Evolutionary conservation across 371 early-diverging fungal genomes (phyloP).

Genomic region (Syncephalastrum monosporum): DNA sequence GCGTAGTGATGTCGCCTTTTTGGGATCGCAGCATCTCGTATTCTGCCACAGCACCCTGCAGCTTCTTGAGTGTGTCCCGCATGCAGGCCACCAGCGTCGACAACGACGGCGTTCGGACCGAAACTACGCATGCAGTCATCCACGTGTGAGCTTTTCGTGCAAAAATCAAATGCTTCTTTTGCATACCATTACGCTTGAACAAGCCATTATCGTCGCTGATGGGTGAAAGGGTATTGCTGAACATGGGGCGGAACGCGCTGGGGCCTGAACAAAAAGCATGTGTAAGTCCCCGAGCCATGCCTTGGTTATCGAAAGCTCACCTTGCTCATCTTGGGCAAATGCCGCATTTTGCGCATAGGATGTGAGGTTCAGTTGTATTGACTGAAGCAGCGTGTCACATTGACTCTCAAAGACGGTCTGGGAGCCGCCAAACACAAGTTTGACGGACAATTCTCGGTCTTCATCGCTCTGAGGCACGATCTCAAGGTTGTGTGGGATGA

Average conservation of each 20-base stretch:
- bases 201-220: constrained; percentile 3
- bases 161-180: neutral
- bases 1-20: constrained; percentile 23
- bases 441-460: constrained; percentile 39
- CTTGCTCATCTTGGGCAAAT: constrained; percentile 12
- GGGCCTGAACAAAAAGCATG: neutral
- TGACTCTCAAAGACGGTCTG: constrained; percentile 22
- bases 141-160: neutral
- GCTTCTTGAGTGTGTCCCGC: constrained; percentile 16
- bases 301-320: neutral
- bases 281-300: neutral
- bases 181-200: constrained; percentile 8
- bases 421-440: constrained; percentile 24
- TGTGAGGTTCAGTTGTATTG: constrained; percentile 18
- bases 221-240: constrained; percentile 9
- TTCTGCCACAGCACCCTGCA: constrained; percentile 17
- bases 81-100: constrained; percentile 26
- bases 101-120: constrained; percentile 25
- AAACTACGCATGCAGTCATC: constrained; percentile 7
- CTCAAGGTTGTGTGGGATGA: constrained; percentile 35
- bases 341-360: constrained; percentile 22
- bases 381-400: constrained; percentile 8
- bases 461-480: constrained; percentile 39
- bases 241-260: constrained; percentile 13
- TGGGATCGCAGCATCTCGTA: constrained; percentile 19